These are phyloP conservation scores for Inonotus hispidus DNA, from an alignment of 1,284 basidiomycete genomes.

Conservation along the genomic window DNA sequence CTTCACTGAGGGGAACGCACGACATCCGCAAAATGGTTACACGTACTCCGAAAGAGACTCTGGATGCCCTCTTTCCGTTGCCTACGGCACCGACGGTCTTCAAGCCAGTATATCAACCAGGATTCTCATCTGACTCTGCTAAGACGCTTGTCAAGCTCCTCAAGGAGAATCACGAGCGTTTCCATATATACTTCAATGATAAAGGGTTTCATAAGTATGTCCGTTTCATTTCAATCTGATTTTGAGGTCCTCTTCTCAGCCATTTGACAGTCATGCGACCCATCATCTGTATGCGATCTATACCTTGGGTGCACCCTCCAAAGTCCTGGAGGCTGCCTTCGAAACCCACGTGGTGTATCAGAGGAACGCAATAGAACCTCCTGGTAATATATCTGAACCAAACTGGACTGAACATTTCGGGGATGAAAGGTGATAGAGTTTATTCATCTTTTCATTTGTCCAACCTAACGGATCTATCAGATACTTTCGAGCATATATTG, in stretches of 20 bases:
- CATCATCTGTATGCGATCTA: slow-evolving; percentile 49
- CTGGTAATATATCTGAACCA: slow-evolving; percentile 35
- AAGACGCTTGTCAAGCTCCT: slow-evolving; percentile 39
- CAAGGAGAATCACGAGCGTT: slow-evolving; percentile 50
- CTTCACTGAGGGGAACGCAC: not conserved
- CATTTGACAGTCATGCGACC: slow-evolving; percentile 38
- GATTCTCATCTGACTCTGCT: slow-evolving; percentile 43
- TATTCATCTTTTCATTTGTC: not conserved
- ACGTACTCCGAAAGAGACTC: slow-evolving; percentile 15
- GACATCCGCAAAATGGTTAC: not conserved
- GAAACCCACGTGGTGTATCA: slow-evolving; percentile 36
- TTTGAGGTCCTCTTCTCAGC: too few species aligned
- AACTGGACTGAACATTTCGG: slow-evolving; percentile 48
- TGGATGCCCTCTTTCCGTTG: slow-evolving; percentile 34
- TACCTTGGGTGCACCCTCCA: slow-evolving; percentile 39
- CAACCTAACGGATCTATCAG: slow-evolving; percentile 28
- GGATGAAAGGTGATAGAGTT: slow-evolving; percentile 35
- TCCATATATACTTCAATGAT: slow-evolving; percentile 61
- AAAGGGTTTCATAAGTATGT: slow-evolving; percentile 52
- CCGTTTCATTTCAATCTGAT: too few species aligned
- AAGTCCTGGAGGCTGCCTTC: slow-evolving; percentile 40
- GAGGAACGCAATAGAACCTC: slow-evolving; percentile 36
- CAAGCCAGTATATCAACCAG: slow-evolving; percentile 32
- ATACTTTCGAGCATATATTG: slow-evolving; percentile 52
- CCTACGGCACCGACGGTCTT: slow-evolving; percentile 29